A percentile compares a stretch with the other conserved stretches of the same genome.
phyloP scores from a whole-genome alignment of 1,284 basidiomycete species.

The Leccinum fallax region DNA sequence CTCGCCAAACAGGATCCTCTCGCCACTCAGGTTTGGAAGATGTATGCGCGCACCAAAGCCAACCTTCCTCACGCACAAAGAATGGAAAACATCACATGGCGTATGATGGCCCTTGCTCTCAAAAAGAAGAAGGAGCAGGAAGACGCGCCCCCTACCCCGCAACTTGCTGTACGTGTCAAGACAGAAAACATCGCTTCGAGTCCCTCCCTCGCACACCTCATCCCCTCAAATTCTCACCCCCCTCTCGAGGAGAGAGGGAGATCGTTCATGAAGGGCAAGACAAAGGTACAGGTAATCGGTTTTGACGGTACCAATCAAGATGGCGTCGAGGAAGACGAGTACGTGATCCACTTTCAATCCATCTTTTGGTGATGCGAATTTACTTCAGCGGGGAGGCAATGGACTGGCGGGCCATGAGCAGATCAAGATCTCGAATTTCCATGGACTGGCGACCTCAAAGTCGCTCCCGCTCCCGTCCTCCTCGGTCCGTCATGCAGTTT shows the following conservation, averaged over 20 bases:
- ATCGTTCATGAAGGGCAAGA: constrained; percentile 74
- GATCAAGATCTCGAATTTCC: constrained; percentile 89
- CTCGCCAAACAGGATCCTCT: constrained; percentile 84
- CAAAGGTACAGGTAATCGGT: constrained; percentile 71
- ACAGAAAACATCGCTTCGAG: constrained; percentile 26
- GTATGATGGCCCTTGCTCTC: constrained; percentile 95
- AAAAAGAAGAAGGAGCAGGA: constrained; percentile 85
- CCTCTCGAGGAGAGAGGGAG: constrained; percentile 61
- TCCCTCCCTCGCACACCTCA: constrained; percentile 11
- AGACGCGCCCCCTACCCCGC: constrained; percentile 33
- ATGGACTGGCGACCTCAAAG: constrained; percentile 82
- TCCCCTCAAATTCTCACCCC: constrained; percentile 11
- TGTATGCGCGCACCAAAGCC: constrained; percentile 90
- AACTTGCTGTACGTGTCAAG: constrained; percentile 28
- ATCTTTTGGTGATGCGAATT: constrained; percentile 25
- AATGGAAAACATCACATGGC: constrained; percentile 98
- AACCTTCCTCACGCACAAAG: constrained; percentile 88
- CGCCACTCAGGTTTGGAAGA: constrained; percentile 95
- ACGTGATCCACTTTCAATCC: constrained; percentile 46
- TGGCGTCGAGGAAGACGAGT: constrained; percentile 71
- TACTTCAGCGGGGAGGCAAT: constrained; percentile 60
- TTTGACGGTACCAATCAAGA: constrained; percentile 79
- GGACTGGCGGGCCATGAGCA: constrained; percentile 93
- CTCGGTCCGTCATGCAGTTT: constrained; percentile 49
- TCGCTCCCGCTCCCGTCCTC: constrained; percentile 73